phyloP scores from a whole-genome alignment of 2,329 filamentous ascomycete genomes.

The Tetracladium maxilliforme region DNA sequence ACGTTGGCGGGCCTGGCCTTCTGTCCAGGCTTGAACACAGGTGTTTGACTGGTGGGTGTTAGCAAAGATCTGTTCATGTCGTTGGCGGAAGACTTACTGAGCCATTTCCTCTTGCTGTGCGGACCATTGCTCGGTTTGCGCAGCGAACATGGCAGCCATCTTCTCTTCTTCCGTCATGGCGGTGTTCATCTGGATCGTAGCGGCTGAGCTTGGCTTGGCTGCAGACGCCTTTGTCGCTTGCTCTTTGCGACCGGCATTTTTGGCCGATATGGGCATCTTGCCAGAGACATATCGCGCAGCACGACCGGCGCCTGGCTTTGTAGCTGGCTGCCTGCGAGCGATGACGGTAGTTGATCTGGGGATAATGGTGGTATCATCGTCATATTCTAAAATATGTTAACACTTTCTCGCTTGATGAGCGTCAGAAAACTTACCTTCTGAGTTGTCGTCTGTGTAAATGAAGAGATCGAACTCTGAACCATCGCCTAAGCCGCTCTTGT shows the following conservation, averaged over 20 bases:
- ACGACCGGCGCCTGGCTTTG: conserved; percentile 73
- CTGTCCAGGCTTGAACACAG: conserved; percentile 41
- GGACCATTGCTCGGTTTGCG: conserved; percentile 83
- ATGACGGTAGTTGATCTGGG: conserved; percentile 89
- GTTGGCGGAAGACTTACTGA: conserved; percentile 37
- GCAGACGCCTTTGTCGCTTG: conserved; percentile 40
- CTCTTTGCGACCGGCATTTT: conserved; percentile 59
- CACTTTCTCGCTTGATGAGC: neutral
- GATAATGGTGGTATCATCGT: conserved; percentile 96
- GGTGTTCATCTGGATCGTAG: conserved; percentile 49
- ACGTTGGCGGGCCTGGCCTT: conserved; percentile 59
- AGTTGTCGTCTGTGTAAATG: conserved; percentile 84
- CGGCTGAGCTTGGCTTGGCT: conserved; percentile 35
- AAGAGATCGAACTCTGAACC: conserved; percentile 92
- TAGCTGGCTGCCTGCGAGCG: conserved; percentile 71
- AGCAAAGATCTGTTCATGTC: conserved; percentile 18
- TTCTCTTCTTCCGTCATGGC: conserved; percentile 89
- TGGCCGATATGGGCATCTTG: conserved; percentile 82
- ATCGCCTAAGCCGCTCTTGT: conserved; percentile 82
- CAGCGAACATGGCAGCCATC: conserved; percentile 81
- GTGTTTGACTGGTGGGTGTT: conserved; percentile 35
- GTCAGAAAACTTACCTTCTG: conserved; percentile 55
- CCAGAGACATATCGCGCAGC: conserved; percentile 93
- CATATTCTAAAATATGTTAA: conserved; percentile 54
- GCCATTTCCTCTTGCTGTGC: conserved; percentile 89